Evolutionary conservation across 2,329 filamentous ascomycete genomes (phyloP).

Genomic region (Trichoderma arundinaceum): DNA sequence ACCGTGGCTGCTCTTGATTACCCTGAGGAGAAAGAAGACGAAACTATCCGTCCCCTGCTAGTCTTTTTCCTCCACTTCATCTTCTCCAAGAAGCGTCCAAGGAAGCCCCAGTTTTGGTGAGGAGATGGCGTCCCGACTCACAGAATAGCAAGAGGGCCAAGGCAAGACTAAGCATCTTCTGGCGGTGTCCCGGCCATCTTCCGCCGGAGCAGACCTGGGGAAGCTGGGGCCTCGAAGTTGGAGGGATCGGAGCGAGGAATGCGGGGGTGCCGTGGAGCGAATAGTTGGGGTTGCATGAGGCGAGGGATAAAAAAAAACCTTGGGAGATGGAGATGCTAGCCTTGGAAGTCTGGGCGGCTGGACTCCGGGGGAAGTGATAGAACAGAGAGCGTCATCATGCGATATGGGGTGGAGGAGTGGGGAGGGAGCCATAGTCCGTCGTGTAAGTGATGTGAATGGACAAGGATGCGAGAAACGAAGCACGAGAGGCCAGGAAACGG

Average conservation of each 20-base stretch:
- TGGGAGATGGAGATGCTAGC: background rate
- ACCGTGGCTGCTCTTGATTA: background rate
- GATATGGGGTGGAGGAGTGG: background rate
- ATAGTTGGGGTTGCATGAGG: background rate
- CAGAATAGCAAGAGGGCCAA: background rate
- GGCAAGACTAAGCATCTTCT: too few relatives aligned
- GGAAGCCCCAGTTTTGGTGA: background rate
- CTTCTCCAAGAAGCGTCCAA: background rate
- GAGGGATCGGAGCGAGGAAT: conserved; percentile 1
- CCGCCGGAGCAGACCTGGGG: background rate
- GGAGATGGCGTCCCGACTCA: background rate
- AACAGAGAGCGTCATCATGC: background rate
- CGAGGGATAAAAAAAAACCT: background rate
- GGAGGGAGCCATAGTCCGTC: background rate
- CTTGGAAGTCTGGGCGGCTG: background rate
- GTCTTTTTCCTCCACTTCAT: background rate
- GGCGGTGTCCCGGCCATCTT: background rate
- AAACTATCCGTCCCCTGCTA: background rate
- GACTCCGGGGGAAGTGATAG: background rate
- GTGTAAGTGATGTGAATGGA: background rate
- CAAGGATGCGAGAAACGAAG: background rate
- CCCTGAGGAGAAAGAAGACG: background rate
- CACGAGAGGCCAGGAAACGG: background rate
- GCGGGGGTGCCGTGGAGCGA: conserved; percentile 12
- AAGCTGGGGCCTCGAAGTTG: background rate